Base-by-base conservation (phyloP, 371 early-diverging fungal genomes). In the Sporodiniella umbellata region DNA sequence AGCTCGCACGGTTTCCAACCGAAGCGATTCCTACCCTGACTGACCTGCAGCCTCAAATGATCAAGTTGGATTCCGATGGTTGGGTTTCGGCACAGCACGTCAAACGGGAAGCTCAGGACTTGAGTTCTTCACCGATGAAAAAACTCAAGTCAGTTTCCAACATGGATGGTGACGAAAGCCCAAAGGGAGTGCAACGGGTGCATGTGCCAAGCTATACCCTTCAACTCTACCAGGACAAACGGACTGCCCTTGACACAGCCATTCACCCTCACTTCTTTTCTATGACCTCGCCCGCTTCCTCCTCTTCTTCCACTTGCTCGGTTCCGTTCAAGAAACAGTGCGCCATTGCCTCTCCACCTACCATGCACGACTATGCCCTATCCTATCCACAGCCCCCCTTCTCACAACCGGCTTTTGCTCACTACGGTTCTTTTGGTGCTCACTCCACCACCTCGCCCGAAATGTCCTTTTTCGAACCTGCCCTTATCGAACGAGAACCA, bases 131-230 rank as follows among this genome's bases (percentile, higher is more conserved):
- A n/a, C n/a, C n/a, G n/a, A n/a, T n/a, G n/a, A n/a, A n/a, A n/a
- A n/a, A n/a, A n/a, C n/a, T n/a, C n/a, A n/a, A n/a, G n/a, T n/a
- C n/a, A n/a, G n/a, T n/a, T n/a, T n/a, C n/a, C n/a, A n/a, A n/a
- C n/a, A n/a, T n/a, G n/a, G n/a, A n/a, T n/a, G n/a, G n/a, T n/a
- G n/a, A n/a, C n/a, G 66, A 65, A 25, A 22, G 57, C 11, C 65
- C 57, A 17, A 72, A 72, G 43, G 73, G 70, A n/a, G 58, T 69
- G 26, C 73, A 72, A 44, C 48, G 53, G 8, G 62, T 72, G 0
- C 40, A 62, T 47, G 60, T 72, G 6, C 70, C 73, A 8, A 60
- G 56, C 21, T 72, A 66, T 44, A 63, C 60, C 2, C 50, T 72
- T 23, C 67, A 57, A 46, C 58, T 72, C 0, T 47, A 40, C 21